These are phyloP conservation scores for Nymphaea thermarum DNA, from an alignment of 164 flowering plant species.

Conservation along the genomic window DNA sequence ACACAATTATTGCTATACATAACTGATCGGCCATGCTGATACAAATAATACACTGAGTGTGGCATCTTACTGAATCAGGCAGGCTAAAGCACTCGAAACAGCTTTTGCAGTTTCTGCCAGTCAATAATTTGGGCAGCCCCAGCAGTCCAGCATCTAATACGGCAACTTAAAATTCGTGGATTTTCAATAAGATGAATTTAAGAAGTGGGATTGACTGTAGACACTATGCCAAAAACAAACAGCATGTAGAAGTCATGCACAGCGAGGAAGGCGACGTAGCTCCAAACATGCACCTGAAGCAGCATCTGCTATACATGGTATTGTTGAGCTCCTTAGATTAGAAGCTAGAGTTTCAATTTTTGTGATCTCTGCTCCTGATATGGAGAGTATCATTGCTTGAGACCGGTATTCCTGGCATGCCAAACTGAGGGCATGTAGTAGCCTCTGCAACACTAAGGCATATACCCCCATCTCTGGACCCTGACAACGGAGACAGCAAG, in stretches of 20 bases:
- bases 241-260: slow-evolving; percentile 20
- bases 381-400: slow-evolving; percentile 78
- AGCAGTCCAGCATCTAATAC: neutral
- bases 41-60: neutral
- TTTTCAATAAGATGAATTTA: neutral
- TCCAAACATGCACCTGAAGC: slow-evolving; percentile 48
- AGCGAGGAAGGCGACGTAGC: slow-evolving; percentile 71
- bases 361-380: slow-evolving; percentile 44
- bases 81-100: neutral
- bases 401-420: slow-evolving; percentile 62
- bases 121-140: neutral
- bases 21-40: neutral
- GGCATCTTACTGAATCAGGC: neutral
- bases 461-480: slow-evolving; percentile 11
- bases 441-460: slow-evolving; percentile 35
- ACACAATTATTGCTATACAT: neutral
- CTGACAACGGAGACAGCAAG: slow-evolving; percentile 13
- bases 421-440: slow-evolving; percentile 70
- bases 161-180: neutral
- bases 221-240: neutral
- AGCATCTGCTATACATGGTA: slow-evolving; percentile 33
- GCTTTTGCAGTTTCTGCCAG: neutral
- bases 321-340: slow-evolving; percentile 36
- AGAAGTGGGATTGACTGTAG: neutral
- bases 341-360: slow-evolving; percentile 51